Evolutionary conservation across 2,329 filamentous ascomycete species (phyloP).

Genomic region (Penicillium griseofulvum): DNA sequence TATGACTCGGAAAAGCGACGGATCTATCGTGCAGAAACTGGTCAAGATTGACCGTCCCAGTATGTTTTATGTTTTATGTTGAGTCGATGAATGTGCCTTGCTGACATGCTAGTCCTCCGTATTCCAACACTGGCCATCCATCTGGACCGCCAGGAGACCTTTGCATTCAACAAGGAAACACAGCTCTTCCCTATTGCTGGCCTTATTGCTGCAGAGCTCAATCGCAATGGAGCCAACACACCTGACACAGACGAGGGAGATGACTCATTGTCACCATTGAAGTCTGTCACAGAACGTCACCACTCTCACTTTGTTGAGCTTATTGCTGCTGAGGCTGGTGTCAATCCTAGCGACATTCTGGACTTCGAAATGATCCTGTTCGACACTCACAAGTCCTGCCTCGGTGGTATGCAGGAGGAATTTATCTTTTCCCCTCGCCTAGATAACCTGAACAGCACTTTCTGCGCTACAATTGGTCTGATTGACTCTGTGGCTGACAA

Average conservation of each 20-base stretch:
- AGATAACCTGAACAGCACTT: conserved; percentile 96
- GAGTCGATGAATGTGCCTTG: neutral
- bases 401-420: conserved; percentile 89
- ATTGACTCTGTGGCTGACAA: conserved; percentile 70
- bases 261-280: conserved; percentile 75
- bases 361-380: conserved; percentile 98
- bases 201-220: conserved; percentile 81
- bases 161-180: conserved; percentile 94
- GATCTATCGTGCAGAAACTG: conserved; percentile 75
- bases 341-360: conserved; percentile 67
- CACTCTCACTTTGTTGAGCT: conserved; percentile 83
- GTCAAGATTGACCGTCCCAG: conserved; percentile 85
- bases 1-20: conserved; percentile 71
- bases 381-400: conserved; percentile 85
- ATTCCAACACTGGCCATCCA: conserved; percentile 95
- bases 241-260: conserved; percentile 42
- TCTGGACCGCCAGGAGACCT: conserved; percentile 79
- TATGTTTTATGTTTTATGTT: conserved; percentile 27
- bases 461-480: conserved; percentile 81
- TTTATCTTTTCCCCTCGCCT: conserved; percentile 94
- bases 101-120: conserved; percentile 59
- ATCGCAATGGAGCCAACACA: conserved; percentile 57
- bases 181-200: conserved; percentile 93
- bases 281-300: conserved; percentile 75
- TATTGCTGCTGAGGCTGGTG: conserved; percentile 75